Evolutionary conservation across 164 flowering plant species (phyloP).

Genomic region (Liriodendron chinense): DNA sequence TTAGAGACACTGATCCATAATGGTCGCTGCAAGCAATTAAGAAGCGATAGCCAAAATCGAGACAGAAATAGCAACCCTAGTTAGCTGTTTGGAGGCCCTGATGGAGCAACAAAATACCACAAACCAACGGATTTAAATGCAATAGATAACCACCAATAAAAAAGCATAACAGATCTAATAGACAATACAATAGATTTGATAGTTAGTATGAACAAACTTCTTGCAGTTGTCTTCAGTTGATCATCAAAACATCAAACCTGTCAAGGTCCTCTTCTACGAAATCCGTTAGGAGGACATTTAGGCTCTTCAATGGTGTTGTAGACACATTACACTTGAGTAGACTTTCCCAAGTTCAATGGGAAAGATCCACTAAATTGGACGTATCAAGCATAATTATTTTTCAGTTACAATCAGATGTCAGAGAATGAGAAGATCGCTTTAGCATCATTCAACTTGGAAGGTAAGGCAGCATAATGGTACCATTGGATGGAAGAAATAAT

Average conservation of each 20-base stretch:
- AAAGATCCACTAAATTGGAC: background rate
- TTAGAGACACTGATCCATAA: no score
- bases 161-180: background rate
- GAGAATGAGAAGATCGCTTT: background rate
- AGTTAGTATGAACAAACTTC: background rate
- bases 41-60: no score
- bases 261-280: background rate
- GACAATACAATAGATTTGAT: background rate
- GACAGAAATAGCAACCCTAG: no score
- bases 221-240: background rate
- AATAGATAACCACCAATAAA: background rate
- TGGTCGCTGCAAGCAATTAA: no score
- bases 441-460: background rate
- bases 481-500: background rate
- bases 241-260: background rate
- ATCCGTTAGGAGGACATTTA: background rate
- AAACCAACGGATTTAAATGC: background rate
- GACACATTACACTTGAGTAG: background rate
- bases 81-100: background rate
- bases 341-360: background rate
- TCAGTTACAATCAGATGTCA: background rate
- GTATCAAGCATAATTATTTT: constrained; percentile 1
- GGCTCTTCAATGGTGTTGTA: background rate
- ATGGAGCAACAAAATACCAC: background rate
- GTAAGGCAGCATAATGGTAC: background rate